These are phyloP conservation scores for Papiliotrema flavescens DNA, from an alignment of 1,284 basidiomycete species.

Conservation along the genomic window DNA sequence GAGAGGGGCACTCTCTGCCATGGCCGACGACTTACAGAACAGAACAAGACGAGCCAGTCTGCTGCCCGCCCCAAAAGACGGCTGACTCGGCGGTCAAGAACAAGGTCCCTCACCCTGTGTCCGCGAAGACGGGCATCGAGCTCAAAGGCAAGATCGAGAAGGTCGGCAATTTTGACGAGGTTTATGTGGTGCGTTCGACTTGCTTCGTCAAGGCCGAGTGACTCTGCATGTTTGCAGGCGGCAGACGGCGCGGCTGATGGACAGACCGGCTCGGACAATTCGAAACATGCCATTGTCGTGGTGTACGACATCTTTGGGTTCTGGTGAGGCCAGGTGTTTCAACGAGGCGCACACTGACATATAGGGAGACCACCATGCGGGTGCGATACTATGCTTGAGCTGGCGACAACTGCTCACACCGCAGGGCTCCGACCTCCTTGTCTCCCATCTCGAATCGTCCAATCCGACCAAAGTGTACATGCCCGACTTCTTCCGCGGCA, in stretches of 20 bases:
- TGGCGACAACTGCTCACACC: not conserved
- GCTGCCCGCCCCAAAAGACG: conserved; percentile 33
- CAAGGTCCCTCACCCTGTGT: conserved; percentile 32
- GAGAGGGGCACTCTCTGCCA: too few relatives aligned
- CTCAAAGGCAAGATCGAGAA: conserved; percentile 23
- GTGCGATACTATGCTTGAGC: conserved; percentile 9
- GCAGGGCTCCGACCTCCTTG: conserved; percentile 38
- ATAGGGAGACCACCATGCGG: conserved; percentile 39
- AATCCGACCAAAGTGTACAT: conserved; percentile 33
- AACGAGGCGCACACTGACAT: conserved; percentile 6
- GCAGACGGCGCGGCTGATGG: too few relatives aligned
- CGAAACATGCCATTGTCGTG: conserved; percentile 37
- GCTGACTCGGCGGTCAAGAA: conserved; percentile 24
- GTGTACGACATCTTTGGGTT: conserved; percentile 42
- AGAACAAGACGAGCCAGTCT: conserved; percentile 6
- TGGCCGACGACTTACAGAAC: not conserved
- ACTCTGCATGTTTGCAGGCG: too few relatives aligned
- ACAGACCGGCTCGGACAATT: conserved; percentile 33
- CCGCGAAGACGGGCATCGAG: conserved; percentile 19
- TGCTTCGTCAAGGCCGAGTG: not conserved
- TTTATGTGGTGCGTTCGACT: conserved; percentile 32
- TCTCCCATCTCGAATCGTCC: conserved; percentile 24
- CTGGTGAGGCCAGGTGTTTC: conserved; percentile 22
- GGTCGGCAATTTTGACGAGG: conserved; percentile 30
- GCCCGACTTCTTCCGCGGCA: conserved; percentile 40